phyloP scores from a whole-genome alignment of 2,329 filamentous ascomycete species.

The Purpureocillium takamizusanense region DNA sequence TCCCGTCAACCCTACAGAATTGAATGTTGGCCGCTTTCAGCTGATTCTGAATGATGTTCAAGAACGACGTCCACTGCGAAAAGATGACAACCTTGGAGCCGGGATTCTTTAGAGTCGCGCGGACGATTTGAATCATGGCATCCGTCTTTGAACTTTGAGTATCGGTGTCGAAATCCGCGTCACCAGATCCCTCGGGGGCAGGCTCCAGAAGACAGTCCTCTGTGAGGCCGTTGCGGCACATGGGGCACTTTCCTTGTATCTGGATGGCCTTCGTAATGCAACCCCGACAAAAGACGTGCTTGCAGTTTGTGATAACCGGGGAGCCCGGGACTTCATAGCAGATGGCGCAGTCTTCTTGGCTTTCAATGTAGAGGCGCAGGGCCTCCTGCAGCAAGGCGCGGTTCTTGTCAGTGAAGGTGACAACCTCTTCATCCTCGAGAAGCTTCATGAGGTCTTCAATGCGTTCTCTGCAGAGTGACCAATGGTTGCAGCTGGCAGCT shows the following conservation, averaged over 20 bases:
- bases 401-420: constrained; percentile 66
- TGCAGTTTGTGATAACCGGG: constrained; percentile 78
- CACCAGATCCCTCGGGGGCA: constrained; percentile 40
- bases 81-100: constrained; percentile 65
- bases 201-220: constrained; percentile 56
- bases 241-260: constrained; percentile 70
- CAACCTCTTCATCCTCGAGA: constrained; percentile 57
- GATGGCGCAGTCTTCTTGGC: constrained; percentile 73
- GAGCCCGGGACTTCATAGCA: constrained; percentile 65
- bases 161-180: constrained; percentile 48
- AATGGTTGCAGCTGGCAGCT: constrained; percentile 64
- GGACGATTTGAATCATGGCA: constrained; percentile 65
- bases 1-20: constrained; percentile 70
- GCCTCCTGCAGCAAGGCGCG: constrained; percentile 62
- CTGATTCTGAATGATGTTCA: constrained; percentile 62
- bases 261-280: constrained; percentile 72
- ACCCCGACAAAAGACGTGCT: constrained; percentile 65
- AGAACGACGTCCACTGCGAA: constrained; percentile 69
- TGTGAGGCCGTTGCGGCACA: constrained; percentile 65
- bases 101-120: constrained; percentile 55
- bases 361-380: constrained; percentile 68
- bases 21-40: constrained; percentile 51
- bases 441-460: constrained; percentile 63
- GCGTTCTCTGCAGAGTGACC: constrained; percentile 69
- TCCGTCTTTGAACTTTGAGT: constrained; percentile 76